Evolutionary conservation across 805 yeast genomes (phyloP), one percentile per base, ranked within the genome.

Genomic region (Nakazawaea sp.): DNA sequence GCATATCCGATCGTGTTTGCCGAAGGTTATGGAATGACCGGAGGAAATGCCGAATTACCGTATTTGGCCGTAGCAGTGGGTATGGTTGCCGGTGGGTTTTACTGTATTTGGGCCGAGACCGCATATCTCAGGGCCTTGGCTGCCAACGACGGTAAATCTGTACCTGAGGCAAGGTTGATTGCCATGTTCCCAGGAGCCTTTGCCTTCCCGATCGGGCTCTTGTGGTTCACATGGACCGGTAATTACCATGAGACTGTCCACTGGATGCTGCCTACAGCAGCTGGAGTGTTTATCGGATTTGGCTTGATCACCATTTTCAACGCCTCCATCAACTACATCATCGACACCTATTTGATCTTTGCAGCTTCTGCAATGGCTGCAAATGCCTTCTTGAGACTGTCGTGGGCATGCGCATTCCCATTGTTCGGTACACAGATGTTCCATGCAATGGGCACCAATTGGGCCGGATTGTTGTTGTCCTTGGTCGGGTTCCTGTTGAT

Each of bases 181-280:
- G 78, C 88, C 20, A 75, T 87, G 81, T 71, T 85, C 59, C 57
- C 70, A 27, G 89, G 94, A 18, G 78, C 80, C 17, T 45, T 84
- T 36, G 52, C 71, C 7, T 85, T 88, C 64, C 81, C 94, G 18
- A 64, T 75, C 36, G 96, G 96, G 33, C 64, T 88, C 44, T 68
- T 88, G 50, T 83, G 95, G 95, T 67, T 88, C 56, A 75, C 85
- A 38, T 88, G 96, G 96, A 66, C 90, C 8, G 96, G 95, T 52
- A 71, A 75, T 45, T 88, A 78, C 57, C 79, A 73, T 35, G 58
- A 78, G 21, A 59, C 59, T 27, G 75, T 85, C 25, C 95, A 81
- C 54, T 88, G 90, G 89, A 79, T 78, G 49, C 84, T 74, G n/a
- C 92, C 94, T 28, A 71, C 82, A 2, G 59, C 75, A 20, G 75